Conservation (phyloP, 352 stramenopile genomes). For the Phytopythium kandeliae region DNA sequence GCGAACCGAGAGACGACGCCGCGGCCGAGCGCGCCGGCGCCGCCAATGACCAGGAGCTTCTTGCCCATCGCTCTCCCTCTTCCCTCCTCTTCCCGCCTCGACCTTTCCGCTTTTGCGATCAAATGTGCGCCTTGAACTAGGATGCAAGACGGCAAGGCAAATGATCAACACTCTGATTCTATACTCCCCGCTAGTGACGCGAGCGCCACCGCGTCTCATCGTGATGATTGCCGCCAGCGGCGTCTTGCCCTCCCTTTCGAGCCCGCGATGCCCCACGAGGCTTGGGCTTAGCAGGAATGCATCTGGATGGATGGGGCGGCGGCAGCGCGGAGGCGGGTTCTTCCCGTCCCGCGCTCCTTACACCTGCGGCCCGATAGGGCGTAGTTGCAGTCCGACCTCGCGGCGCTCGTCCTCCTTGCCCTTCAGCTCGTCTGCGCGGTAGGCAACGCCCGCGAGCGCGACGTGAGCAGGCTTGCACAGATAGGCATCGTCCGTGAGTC, state of each 20-base stretch:
- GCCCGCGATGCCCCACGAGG: too few relatives aligned
- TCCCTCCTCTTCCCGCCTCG: not conserved
- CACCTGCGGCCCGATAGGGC: slow-evolving; percentile 6
- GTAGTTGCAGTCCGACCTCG: slow-evolving; percentile 51
- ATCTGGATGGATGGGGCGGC: too few relatives aligned
- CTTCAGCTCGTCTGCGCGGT: slow-evolving; percentile 71
- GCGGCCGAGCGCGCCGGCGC: slow-evolving; percentile 65
- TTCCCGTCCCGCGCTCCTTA: not conserved
- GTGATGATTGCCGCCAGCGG: not conserved
- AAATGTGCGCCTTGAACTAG: slow-evolving; percentile 3
- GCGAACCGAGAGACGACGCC: slow-evolving; percentile 58
- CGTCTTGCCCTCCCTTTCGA: too few relatives aligned
- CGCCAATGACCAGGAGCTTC: slow-evolving; percentile 72
- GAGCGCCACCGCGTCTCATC: not conserved
- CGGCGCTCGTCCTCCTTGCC: slow-evolving; percentile 52
- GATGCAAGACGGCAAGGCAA: too few relatives aligned
- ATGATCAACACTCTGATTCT: slow-evolving; percentile 4
- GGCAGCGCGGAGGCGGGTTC: not conserved
- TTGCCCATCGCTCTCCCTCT: slow-evolving; percentile 36
- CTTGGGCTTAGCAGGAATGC: too few relatives aligned
- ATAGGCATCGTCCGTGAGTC: too few relatives aligned
- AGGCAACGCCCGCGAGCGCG: too few relatives aligned
- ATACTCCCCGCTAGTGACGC: slow-evolving; percentile 1
- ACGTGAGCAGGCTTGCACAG: not conserved
- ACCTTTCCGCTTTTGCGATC: not conserved